Conservation (phyloP, 352 stramenopile genomes). For the Phytopythium sindhum region DNA sequence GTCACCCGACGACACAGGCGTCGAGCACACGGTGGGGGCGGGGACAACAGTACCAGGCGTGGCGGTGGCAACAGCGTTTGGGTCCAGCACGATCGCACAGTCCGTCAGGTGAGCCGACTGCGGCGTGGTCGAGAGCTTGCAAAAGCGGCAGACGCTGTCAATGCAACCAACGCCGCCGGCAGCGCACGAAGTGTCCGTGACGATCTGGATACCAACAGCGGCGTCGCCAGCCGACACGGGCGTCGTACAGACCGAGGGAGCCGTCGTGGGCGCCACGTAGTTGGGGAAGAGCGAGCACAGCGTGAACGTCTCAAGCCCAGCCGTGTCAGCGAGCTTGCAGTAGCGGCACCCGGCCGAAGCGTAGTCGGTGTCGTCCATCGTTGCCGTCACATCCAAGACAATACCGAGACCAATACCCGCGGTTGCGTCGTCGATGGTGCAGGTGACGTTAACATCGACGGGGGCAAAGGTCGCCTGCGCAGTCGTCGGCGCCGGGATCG, state of each 20-base stretch:
- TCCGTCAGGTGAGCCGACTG: constrained; percentile 8
- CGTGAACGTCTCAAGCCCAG: background rate
- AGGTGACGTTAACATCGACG: background rate
- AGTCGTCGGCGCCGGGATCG: background rate
- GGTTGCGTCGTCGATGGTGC: background rate
- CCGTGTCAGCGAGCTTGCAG: background rate
- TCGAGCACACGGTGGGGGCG: background rate
- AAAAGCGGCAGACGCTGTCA: constrained; percentile 20
- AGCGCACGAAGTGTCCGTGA: constrained; percentile 9
- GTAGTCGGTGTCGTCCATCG: background rate
- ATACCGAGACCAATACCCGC: background rate
- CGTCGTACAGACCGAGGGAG: constrained; percentile 13
- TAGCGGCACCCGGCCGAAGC: background rate
- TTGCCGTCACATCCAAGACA: background rate
- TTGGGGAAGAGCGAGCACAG: constrained; percentile 5
- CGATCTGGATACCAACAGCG: constrained; percentile 14
- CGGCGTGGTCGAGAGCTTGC: constrained; percentile 5
- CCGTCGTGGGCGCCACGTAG: constrained; percentile 15
- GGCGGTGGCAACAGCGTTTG: background rate
- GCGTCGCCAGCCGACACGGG: constrained; percentile 11
- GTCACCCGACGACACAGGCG: constrained; percentile 13
- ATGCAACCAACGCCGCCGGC: constrained; percentile 13
- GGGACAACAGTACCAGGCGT: background rate
- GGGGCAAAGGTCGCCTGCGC: background rate
- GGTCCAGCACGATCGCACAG: constrained; percentile 1